Evolutionary conservation across 2,329 filamentous ascomycete genomes (phyloP), one percentile per base, ranked within the genome.

Genomic region (Aspergillus sp.): DNA sequence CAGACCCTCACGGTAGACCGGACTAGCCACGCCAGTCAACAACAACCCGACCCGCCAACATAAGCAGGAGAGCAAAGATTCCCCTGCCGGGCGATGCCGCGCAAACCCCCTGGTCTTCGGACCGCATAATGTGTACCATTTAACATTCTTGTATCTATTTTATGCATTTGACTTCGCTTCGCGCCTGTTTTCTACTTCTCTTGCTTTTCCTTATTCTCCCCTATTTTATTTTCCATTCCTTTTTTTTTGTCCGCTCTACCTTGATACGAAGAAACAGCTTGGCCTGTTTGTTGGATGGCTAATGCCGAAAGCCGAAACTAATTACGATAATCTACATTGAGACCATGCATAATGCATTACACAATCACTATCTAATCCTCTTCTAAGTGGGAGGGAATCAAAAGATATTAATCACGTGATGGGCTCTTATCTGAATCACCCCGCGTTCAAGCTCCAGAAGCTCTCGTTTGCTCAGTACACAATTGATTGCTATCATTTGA

Each of bases 111-210:
- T 8, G 19, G n/a, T 53, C 50, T 46, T 46, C 15, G 46, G 19
- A 30, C 48, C 30, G 48, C 19, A 30, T 28, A 19, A 50, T 31
- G 13, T 13, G 13, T 30, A 46, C 19, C 41, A n/a, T 45, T 22
- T 61, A 54, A 43, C 45, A 58, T 61, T 61, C 59, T 17, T 61
- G 59, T 61, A 61, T 54, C 45, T 59, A 61, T 61, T 61, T 19
- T 9, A 31, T 49, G 25, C 34, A 5, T 15, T 41, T 41, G 13
- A 41, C 23, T 61, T 49, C n/a, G 3, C 11, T 53, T 57, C 46
- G 54, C 28, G 22, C 28, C 54, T 61, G 48, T 53, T 51, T 63
- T 61, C 43, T 47, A 50, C 25, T 22, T 51, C 41, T 57, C n/a
- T 57, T 47, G 28, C 4, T 28, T 28, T 28, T 19, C 48, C 47